These are phyloP conservation scores for Cenchrus americanus DNA, from an alignment of 176 grass and related monocot species.

Conservation along the genomic window DNA sequence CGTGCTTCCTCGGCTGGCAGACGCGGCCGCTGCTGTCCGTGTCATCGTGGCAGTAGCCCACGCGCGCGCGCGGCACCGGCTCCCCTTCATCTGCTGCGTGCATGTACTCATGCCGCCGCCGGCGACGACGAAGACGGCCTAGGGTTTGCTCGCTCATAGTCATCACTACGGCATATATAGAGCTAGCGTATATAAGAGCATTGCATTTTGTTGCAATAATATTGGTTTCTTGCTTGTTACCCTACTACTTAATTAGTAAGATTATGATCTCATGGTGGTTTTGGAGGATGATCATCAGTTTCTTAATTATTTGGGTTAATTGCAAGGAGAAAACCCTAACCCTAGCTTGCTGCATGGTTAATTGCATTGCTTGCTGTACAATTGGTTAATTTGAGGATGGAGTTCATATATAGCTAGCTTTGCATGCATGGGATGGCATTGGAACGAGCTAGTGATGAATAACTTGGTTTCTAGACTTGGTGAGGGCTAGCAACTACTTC, in stretches of 20 bases:
- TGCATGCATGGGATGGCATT: conserved; percentile 40
- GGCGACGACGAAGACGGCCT: conserved; percentile 5
- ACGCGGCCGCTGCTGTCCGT: conserved; percentile 83
- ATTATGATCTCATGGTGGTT: conserved; percentile 46
- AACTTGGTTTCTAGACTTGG: conserved; percentile 1
- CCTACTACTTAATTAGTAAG: conserved; percentile 35
- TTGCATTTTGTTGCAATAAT: conserved; percentile 50
- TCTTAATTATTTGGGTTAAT: neutral
- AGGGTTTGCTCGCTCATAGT: conserved; percentile 50
- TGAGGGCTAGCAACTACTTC: conserved; percentile 19
- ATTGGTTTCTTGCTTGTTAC: conserved; percentile 31
- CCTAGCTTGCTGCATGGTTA: conserved; percentile 52
- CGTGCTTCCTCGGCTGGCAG: conserved; percentile 92
- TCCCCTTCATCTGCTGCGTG: conserved; percentile 8
- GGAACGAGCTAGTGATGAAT: neutral
- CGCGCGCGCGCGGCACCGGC: neutral
- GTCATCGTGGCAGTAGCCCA: conserved; percentile 80
- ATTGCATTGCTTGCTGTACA: conserved; percentile 26
- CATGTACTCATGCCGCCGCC: conserved; percentile 2
- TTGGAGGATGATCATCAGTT: conserved; percentile 26
- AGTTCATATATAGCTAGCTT: neutral
- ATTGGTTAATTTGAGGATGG: neutral
- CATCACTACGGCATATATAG: conserved; percentile 34
- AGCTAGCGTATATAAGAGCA: conserved; percentile 44
- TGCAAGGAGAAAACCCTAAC: conserved; percentile 61